These are phyloP conservation scores for Lactifluus piperatus DNA, from an alignment of 768 basidiomycete genomes.

Conservation along the genomic window DNA sequence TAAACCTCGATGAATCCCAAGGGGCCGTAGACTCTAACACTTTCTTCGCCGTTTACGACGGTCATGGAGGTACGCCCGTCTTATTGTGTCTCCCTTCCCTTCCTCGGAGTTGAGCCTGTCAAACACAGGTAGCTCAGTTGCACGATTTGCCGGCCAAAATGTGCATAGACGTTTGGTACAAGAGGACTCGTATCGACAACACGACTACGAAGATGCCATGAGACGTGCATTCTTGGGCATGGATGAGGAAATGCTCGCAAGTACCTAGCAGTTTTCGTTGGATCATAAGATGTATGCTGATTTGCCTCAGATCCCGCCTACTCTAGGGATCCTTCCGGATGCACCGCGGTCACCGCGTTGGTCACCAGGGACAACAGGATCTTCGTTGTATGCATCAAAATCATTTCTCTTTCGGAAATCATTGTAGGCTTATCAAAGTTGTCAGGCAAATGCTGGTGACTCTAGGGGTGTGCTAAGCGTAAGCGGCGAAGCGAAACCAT, in stretches of 20 bases:
- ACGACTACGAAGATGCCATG: slow-evolving; percentile 66
- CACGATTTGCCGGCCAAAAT: slow-evolving; percentile 76
- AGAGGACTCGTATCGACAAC: slow-evolving; percentile 65
- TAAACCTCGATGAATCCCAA: slow-evolving; percentile 52
- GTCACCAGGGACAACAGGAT: slow-evolving; percentile 72
- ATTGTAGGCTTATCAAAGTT: neutral
- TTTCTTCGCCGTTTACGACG: slow-evolving; percentile 97
- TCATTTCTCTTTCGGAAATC: neutral
- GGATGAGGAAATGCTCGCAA: slow-evolving; percentile 85
- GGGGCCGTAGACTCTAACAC: slow-evolving; percentile 42
- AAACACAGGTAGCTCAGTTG: slow-evolving; percentile 65
- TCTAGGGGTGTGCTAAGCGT: slow-evolving; percentile 83
- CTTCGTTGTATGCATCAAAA: slow-evolving; percentile 52
- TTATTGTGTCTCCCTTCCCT: slow-evolving; percentile 2
- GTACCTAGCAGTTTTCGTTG: slow-evolving; percentile 35
- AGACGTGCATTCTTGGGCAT: slow-evolving; percentile 89
- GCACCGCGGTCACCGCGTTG: slow-evolving; percentile 87
- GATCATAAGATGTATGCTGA: neutral
- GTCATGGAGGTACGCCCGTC: slow-evolving; percentile 76
- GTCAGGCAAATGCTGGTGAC: slow-evolving; percentile 95
- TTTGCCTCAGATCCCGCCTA: slow-evolving; percentile 62
- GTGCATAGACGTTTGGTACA: slow-evolving; percentile 67
- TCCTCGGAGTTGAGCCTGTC: slow-evolving; percentile 1
- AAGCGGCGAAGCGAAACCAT: slow-evolving; percentile 77
- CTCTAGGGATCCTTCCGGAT: slow-evolving; percentile 88